Evolutionary conservation across 2,329 filamentous ascomycete genomes (phyloP), one percentile per base, ranked within the genome.

Genomic region (Fusarium sp.): DNA sequence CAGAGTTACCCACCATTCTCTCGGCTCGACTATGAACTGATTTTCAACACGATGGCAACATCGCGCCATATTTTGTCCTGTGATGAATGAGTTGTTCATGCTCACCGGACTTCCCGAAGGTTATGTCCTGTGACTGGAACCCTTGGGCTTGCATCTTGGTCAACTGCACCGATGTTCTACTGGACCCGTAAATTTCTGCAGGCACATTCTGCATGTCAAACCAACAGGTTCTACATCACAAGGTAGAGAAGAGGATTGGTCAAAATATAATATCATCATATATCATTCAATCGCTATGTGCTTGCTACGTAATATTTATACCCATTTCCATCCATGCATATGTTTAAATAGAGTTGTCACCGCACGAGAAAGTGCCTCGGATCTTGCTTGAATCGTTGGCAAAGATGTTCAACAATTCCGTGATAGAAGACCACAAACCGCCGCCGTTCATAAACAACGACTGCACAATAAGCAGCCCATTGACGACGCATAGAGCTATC

Each of bases 381-480:
- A 79, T 67, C 6, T 67, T 57, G 46, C 73, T 74, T 7, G 45
- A 58, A 4, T 74, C 65, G 9, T 68, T 65, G 12, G 74, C 57
- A 29, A 77, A 79, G 12, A 77, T 75, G 20, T 75, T 72, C 22
- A 78, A 49, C 16, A 79, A 54, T 42, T 74, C 75, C 6, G 70
- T 72, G 1, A 80, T 74, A 0, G 78, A 75, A 4, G 78, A 75
- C 77, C 77, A 80, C n/a, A 79, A 47, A 4, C 78, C 78, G 2
- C 73, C 78, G 2, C 71, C 74, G 34, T 79, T 80, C 77, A 80
- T 79, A n/a, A 80, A 79, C 2, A 77, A 18, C 2, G 77, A 72
- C 47, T 77, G 75, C 4, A 77, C 9, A 3, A 80, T 76, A 10
- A 79, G 74, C 4, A 78, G 63, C 1, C 48, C 73, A 25, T 79